phyloP scores from a whole-genome alignment of 2,329 filamentous ascomycete genomes.

The Fusarium zealandicum region DNA sequence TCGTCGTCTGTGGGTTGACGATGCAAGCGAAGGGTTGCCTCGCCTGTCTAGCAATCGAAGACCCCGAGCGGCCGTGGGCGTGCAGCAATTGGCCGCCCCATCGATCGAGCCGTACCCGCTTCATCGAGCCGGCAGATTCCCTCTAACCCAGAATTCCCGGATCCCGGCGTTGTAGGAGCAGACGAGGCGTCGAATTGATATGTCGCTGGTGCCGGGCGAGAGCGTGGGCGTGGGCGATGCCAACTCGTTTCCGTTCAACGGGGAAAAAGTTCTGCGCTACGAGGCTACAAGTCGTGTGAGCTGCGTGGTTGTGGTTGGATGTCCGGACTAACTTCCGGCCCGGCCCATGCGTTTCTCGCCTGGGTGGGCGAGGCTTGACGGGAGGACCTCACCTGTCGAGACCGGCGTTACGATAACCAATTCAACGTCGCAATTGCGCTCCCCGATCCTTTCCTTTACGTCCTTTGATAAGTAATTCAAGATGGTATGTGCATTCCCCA shows the following conservation, averaged over 20 bases:
- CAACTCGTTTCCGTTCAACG: constrained; percentile 29
- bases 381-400: constrained; percentile 26
- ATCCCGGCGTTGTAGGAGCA: constrained; percentile 12
- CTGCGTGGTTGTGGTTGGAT: constrained; percentile 11
- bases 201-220: constrained; percentile 18
- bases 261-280: constrained; percentile 49
- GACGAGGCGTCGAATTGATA: constrained; percentile 7
- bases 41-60: constrained; percentile 30
- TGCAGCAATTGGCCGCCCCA: constrained; percentile 52
- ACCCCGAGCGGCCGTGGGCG: constrained; percentile 42
- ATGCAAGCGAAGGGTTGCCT: constrained; percentile 41
- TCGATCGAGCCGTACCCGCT: constrained; percentile 52
- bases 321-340: constrained; percentile 39
- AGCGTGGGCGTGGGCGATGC: constrained; percentile 16
- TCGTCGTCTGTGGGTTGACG: constrained; percentile 17
- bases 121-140: constrained; percentile 46
- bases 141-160: constrained; percentile 26
- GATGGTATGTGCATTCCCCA: constrained; percentile 58
- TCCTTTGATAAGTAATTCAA: constrained; percentile 53
- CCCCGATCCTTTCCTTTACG: constrained; percentile 37
- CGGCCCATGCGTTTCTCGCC: constrained; percentile 21
- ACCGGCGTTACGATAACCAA: constrained; percentile 27
- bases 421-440: constrained; percentile 45
- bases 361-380: constrained; percentile 16
- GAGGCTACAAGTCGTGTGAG: constrained; percentile 46